Evolutionary conservation across 2,329 filamentous ascomycete genomes (phyloP), one percentile per base, ranked within the genome.

Genomic region (Colletotrichum lindemuthianum): DNA sequence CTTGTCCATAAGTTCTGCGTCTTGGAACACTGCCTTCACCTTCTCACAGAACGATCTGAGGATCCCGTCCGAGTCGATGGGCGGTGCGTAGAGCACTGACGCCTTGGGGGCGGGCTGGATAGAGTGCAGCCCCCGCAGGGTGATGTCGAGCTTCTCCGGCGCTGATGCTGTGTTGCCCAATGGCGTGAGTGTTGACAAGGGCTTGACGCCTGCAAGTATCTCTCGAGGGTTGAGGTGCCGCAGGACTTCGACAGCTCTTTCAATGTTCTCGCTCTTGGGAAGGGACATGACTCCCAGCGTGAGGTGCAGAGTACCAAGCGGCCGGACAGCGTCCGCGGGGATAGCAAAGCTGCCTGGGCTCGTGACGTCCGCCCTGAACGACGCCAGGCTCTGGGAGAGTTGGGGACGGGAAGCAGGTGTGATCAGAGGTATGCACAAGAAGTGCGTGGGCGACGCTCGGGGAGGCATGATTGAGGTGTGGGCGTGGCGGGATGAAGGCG

Each of bases 271-370:
- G 3, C 81, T 76, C 2, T 79, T 81, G 3, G 81, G 77, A 9
- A 97, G 84, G 68, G 86, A 90, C 91, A 97, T 94, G 1, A 96
- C 91, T 0, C 93, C 94, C 0, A 97, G 82, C 0, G 94, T 97
- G 3, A 93, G 80, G 76, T 98, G 95, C 51, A 97, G 77, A 1
- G 93, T 93, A 0, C 92, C 92, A 0, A 92, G 77, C 0, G 93
- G 93, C 34, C 93, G 83, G 54, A 97, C 79, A 2, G 93, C 92
- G 59, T 84, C 84, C 37, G 81, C 74, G 0, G 91, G 90, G 9
- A 95, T 78, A 6, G 81, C 80, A 65, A 79, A 76, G 68, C 79
- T 75, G 61, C 77, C 71, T 55, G 77, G 70, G 60, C 74, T 77
- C 1, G 80, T 81, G 39, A 90, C 83, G 67, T 90, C 85, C 34